Evolutionary conservation across 331 rosid species (phyloP).

Genomic region (Arachis monticola): DNA sequence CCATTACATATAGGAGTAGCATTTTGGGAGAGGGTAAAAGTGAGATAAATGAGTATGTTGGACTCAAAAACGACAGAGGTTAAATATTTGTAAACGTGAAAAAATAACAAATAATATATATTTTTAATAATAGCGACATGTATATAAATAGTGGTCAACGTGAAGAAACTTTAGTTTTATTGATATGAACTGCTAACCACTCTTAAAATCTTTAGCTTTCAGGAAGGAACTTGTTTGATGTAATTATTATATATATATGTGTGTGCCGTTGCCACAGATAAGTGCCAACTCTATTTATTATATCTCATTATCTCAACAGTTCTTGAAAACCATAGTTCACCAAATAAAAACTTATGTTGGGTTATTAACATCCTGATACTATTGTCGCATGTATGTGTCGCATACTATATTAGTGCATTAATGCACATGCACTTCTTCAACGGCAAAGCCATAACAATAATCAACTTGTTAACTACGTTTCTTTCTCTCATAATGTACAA

Average conservation of each 20-base stretch:
- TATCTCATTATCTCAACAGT: slow-evolving; percentile 20
- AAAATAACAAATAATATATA: background rate
- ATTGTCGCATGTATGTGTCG: background rate
- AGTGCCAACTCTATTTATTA: background rate
- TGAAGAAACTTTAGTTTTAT: background rate
- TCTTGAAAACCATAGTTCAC: slow-evolving; percentile 49
- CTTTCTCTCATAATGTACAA: background rate
- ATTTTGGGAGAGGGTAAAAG: background rate
- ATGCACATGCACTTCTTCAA: slow-evolving; percentile 27
- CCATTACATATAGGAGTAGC: background rate
- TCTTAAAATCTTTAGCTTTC: slow-evolving; percentile 35
- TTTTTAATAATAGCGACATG: background rate
- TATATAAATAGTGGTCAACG: background rate
- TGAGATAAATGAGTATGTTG: background rate
- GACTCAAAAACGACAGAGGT: background rate
- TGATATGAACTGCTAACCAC: slow-evolving; percentile 33
- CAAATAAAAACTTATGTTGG: slow-evolving; percentile 32
- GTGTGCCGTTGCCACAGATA: background rate
- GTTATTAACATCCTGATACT: slow-evolving; percentile 29
- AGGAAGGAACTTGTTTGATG: slow-evolving; percentile 21
- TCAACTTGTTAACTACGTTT: background rate
- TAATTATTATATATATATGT: background rate
- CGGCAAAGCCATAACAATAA: slow-evolving; percentile 5
- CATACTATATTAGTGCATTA: slow-evolving; percentile 31
- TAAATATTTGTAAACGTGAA: slow-evolving; percentile 10